phyloP scores from a whole-genome alignment of 345 rosid genomes.

The Salix brachista region DNA sequence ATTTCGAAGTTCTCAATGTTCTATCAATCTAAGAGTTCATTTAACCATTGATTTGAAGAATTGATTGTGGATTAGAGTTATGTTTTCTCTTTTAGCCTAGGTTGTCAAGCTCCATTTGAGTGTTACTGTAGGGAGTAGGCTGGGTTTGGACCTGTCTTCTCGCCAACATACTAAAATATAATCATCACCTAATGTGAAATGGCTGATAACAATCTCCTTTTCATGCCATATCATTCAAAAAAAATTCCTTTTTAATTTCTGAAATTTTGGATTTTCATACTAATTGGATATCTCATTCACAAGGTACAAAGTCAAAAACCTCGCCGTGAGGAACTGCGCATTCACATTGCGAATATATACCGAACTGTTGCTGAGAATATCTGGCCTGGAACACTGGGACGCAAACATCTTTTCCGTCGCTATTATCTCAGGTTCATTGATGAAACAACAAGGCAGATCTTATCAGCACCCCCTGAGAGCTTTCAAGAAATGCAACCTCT shows the following conservation, averaged over 20 bases:
- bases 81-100: not conserved
- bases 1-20: not conserved
- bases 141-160: not conserved
- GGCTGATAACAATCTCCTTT: not conserved
- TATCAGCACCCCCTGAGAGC: constrained; percentile 57
- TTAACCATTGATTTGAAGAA: not conserved
- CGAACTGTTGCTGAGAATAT: constrained; percentile 86
- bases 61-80: not conserved
- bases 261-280: not conserved
- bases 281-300: not conserved
- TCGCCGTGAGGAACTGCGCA: constrained; percentile 92
- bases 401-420: constrained; percentile 79
- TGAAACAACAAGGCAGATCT: constrained; percentile 67
- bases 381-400: constrained; percentile 93
- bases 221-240: not conserved
- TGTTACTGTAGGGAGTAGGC: not conserved
- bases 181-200: not conserved
- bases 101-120: not conserved
- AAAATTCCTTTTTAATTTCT: not conserved
- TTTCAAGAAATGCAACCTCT: constrained; percentile 88
- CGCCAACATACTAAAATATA: not conserved
- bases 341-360: constrained; percentile 82
- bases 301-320: constrained; percentile 71
- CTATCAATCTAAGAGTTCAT: not conserved
- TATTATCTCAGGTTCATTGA: constrained; percentile 92